phyloP scores from a whole-genome alignment of 768 basidiomycete species.

The Dioszegia crocea region DNA sequence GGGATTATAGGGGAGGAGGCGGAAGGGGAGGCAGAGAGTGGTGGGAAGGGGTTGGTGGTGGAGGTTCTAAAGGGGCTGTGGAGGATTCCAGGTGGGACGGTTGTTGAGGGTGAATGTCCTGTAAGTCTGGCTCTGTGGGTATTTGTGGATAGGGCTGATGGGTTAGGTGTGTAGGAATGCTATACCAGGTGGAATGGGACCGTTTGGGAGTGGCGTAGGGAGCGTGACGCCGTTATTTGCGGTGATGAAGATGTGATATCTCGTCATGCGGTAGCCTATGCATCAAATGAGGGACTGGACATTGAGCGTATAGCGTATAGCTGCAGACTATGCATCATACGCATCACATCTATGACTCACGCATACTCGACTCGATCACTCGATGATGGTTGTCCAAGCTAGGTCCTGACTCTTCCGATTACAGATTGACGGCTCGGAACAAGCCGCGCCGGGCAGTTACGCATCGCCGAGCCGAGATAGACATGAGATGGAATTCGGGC shows the following conservation, averaged over 20 bases:
- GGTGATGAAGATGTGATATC: neutral
- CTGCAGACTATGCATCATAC: too few species aligned
- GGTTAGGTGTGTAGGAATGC: constrained; percentile 24
- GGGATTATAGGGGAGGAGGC: constrained; percentile 3
- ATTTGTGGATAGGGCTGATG: neutral
- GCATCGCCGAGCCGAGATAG: too few species aligned
- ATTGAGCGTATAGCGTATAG: too few species aligned
- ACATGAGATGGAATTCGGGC: too few species aligned
- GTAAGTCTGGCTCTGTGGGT: constrained; percentile 15
- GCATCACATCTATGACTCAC: too few species aligned
- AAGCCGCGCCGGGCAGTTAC: neutral
- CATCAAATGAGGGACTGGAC: too few species aligned
- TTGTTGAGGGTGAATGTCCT: constrained; percentile 44
- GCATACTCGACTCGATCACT: too few species aligned
- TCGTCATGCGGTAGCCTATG: neutral
- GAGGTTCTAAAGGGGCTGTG: constrained; percentile 34
- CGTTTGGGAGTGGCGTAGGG: constrained; percentile 15
- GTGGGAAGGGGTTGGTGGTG: constrained; percentile 16
- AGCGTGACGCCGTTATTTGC: constrained; percentile 15
- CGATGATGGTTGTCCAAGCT: too few species aligned
- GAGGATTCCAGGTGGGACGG: constrained; percentile 27
- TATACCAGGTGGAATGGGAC: constrained; percentile 24
- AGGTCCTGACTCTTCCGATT: too few species aligned
- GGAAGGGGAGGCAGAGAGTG: constrained; percentile 12
- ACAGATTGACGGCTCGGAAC: too few species aligned